Evolutionary conservation across 805 yeast genomes (phyloP).

Genomic region (Yamadazyma phyllophila): DNA sequence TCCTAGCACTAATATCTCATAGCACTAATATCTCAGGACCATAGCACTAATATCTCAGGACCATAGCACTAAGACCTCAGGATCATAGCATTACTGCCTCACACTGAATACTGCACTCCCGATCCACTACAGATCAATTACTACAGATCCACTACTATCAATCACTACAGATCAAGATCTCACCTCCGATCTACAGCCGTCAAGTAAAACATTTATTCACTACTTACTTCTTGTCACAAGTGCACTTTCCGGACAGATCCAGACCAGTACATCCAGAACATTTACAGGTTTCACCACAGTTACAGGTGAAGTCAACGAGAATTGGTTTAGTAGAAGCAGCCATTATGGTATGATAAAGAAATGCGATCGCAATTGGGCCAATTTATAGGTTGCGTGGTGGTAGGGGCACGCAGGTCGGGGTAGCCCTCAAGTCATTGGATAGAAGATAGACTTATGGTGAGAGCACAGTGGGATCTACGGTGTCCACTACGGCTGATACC

Average conservation of each 20-base stretch:
- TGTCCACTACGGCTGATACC: too few relatives aligned
- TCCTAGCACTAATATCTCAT: not conserved
- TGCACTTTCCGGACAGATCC: constrained; percentile 10
- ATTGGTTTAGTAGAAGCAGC: constrained; percentile 14
- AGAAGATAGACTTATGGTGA: too few relatives aligned
- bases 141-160: too few relatives aligned
- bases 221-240: constrained; percentile 13
- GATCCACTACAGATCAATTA: too few relatives aligned
- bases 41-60: not conserved
- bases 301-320: constrained; percentile 16
- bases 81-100: not conserved
- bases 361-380: not conserved
- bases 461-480: too few relatives aligned
- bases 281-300: constrained; percentile 23
- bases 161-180: too few relatives aligned
- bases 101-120: too few relatives aligned
- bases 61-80: not conserved
- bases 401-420: not conserved
- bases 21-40: not conserved
- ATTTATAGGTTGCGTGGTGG: constrained; percentile 1
- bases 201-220: not conserved
- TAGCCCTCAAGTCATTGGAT: not conserved
- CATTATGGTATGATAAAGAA: constrained; percentile 11
- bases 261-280: constrained; percentile 17
- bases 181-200: not conserved